Percentiles rank a stretch among this genome's conserved stretches.
These are phyloP conservation scores for Sabuloglossum arenarium DNA, from an alignment of 495 filamentous ascomycete genomes.

Conservation along the genomic window DNA sequence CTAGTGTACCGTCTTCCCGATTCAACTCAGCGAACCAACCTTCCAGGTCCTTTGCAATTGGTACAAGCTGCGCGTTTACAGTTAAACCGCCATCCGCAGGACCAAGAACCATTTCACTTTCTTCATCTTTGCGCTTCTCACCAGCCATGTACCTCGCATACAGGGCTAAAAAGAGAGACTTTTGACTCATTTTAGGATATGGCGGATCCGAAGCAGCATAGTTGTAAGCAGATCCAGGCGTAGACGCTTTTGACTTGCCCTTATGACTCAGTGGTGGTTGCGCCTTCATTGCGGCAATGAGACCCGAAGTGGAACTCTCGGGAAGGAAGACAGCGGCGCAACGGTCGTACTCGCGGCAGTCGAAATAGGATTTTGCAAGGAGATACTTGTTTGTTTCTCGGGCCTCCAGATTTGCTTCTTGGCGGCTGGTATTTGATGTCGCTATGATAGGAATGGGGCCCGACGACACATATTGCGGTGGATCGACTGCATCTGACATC, in stretches of 20 bases:
- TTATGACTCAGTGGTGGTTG: conserved; percentile 26
- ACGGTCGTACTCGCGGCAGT: conserved; percentile 87
- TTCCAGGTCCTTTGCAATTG: conserved; percentile 53
- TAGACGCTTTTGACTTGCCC: conserved; percentile 22
- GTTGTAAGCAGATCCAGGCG: conserved; percentile 10
- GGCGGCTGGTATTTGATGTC: conserved; percentile 30
- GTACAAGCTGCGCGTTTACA: conserved; percentile 60
- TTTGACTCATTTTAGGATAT: conserved; percentile 52
- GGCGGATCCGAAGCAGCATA: conserved; percentile 14
- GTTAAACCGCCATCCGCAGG: conserved; percentile 71
- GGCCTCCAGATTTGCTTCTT: conserved; percentile 59
- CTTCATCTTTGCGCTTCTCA: conserved; percentile 90
- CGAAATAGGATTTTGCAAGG: conserved; percentile 86
- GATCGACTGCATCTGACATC: conserved; percentile 25
- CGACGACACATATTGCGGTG: conserved; percentile 25
- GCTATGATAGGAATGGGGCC: conserved; percentile 25
- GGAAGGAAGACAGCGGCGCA: conserved; percentile 71
- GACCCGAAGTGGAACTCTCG: background rate
- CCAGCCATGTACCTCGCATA: conserved; percentile 87
- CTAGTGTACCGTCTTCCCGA: conserved; percentile 27
- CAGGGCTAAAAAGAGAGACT: conserved; percentile 75
- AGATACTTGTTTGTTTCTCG: conserved; percentile 66
- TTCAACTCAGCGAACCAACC: conserved; percentile 45
- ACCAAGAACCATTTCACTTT: conserved; percentile 92
- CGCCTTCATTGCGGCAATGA: conserved; percentile 6